These are phyloP conservation scores for Mycena vitilis DNA, from an alignment of 768 basidiomycete species.

Conservation along the genomic window DNA sequence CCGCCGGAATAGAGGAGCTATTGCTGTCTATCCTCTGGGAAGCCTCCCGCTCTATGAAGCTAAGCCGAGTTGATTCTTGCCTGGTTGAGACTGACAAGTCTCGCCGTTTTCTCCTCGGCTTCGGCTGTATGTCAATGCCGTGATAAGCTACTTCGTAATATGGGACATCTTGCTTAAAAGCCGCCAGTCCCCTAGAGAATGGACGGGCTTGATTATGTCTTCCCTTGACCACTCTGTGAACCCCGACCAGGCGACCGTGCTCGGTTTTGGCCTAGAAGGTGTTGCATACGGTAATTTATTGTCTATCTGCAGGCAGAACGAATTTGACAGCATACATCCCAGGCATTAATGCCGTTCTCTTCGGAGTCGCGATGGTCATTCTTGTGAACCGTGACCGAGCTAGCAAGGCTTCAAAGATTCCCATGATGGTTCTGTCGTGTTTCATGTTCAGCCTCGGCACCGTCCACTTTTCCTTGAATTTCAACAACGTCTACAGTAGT, in stretches of 20 bases:
- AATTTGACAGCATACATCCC: not conserved
- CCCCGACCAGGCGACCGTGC: slow-evolving; percentile 13
- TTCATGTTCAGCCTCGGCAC: slow-evolving; percentile 10
- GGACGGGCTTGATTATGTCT: too few species aligned
- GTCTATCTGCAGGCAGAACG: not conserved
- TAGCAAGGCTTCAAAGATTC: not conserved
- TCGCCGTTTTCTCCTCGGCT: too few species aligned
- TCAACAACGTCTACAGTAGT: slow-evolving; percentile 12
- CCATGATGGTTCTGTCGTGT: slow-evolving; percentile 1
- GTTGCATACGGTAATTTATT: slow-evolving; percentile 7
- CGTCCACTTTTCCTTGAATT: slow-evolving; percentile 18
- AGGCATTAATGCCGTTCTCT: slow-evolving; percentile 13
- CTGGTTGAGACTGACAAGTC: too few species aligned
- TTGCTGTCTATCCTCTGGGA: too few species aligned
- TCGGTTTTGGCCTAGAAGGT: slow-evolving; percentile 16
- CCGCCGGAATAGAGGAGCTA: too few species aligned
- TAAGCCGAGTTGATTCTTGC: too few species aligned
- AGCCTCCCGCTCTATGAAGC: too few species aligned
- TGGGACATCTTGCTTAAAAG: too few species aligned
- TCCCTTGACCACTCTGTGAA: slow-evolving; percentile 16
- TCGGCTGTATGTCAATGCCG: too few species aligned
- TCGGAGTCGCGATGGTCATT: slow-evolving; percentile 3
- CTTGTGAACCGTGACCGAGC: not conserved
- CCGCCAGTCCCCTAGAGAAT: too few species aligned
- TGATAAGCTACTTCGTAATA: too few species aligned